Conservation (phyloP, 2,329 filamentous ascomycete species). For the Fusarium avenaceum region DNA sequence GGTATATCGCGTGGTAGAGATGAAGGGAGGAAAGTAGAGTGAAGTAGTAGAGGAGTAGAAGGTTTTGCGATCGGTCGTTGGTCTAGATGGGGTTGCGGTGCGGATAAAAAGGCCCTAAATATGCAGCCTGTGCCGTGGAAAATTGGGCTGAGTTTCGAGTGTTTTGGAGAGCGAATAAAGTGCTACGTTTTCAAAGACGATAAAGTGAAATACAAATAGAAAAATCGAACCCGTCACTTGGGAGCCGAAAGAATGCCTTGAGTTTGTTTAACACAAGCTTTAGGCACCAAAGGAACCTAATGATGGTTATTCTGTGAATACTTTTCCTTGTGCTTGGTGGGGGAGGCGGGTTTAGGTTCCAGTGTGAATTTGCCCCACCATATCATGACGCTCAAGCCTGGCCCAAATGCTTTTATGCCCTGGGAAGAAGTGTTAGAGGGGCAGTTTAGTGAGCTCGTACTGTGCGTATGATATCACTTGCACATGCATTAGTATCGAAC, state of each 20-base stretch:
- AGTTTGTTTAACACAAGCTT: constrained; percentile 21
- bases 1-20: constrained; percentile 25
- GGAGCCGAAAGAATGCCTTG: not conserved
- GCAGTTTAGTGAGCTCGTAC: constrained; percentile 26
- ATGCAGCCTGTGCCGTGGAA: constrained; percentile 37
- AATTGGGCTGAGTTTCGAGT: constrained; percentile 30
- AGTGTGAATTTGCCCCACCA: constrained; percentile 59
- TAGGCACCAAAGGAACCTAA: constrained; percentile 49
- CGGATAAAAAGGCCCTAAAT: constrained; percentile 44
- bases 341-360: constrained; percentile 38
- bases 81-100: constrained; percentile 42
- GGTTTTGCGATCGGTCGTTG: constrained; percentile 40
- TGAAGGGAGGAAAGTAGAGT: constrained; percentile 14
- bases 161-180: constrained; percentile 9
- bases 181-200: constrained; percentile 16
- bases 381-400: constrained; percentile 50
- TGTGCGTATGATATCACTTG: constrained; percentile 7
- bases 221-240: constrained; percentile 6
- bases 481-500: constrained; percentile 10
- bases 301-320: constrained; percentile 43
- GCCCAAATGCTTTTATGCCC: constrained; percentile 4
- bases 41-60: constrained; percentile 23
- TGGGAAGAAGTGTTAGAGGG: constrained; percentile 47
- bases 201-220: constrained; percentile 1
- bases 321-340: constrained; percentile 41